Conservation (phyloP, 108 stramenopile species). For the Fragilaria radians region DNA sequence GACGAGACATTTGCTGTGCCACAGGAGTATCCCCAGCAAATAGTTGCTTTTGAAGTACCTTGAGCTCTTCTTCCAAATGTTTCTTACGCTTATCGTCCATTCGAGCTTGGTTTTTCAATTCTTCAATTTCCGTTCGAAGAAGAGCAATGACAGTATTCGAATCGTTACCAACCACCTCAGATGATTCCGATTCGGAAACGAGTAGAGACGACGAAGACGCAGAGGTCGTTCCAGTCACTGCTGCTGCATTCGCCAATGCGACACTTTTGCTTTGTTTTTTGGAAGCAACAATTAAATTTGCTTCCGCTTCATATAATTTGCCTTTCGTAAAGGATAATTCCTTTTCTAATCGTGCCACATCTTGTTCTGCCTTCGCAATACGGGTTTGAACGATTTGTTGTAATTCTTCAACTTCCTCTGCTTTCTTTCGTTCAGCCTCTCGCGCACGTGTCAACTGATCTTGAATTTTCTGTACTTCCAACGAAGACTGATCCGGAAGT, state of each 20-base stretch:
- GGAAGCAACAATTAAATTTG: conserved; percentile 35
- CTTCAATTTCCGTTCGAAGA: conserved; percentile 43
- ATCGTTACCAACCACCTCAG: too few relatives aligned
- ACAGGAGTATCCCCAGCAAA: conserved; percentile 29
- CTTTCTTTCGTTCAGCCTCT: conserved; percentile 53
- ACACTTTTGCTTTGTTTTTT: conserved; percentile 10
- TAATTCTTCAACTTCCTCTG: conserved; percentile 44
- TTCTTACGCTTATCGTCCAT: conserved; percentile 69
- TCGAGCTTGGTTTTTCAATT: conserved; percentile 68
- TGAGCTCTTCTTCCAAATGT: conserved; percentile 67
- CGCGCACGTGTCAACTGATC: conserved; percentile 50
- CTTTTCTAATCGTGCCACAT: conserved; percentile 39
- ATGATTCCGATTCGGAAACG: too few relatives aligned
- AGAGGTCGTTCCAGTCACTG: neutral
- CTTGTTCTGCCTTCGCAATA: conserved; percentile 37
- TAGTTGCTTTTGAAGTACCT: conserved; percentile 58
- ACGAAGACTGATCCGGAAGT: conserved; percentile 16
- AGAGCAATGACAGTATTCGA: conserved; percentile 1
- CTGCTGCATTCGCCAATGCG: conserved; percentile 28
- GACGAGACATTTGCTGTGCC: conserved; percentile 41
- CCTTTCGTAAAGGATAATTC: conserved; percentile 50
- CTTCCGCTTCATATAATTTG: conserved; percentile 64
- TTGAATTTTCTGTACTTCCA: conserved; percentile 46
- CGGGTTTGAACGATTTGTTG: conserved; percentile 31
- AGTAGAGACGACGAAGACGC: neutral